phyloP scores from a whole-genome alignment of 257 asterid species.

The Capsicum pubescens region DNA sequence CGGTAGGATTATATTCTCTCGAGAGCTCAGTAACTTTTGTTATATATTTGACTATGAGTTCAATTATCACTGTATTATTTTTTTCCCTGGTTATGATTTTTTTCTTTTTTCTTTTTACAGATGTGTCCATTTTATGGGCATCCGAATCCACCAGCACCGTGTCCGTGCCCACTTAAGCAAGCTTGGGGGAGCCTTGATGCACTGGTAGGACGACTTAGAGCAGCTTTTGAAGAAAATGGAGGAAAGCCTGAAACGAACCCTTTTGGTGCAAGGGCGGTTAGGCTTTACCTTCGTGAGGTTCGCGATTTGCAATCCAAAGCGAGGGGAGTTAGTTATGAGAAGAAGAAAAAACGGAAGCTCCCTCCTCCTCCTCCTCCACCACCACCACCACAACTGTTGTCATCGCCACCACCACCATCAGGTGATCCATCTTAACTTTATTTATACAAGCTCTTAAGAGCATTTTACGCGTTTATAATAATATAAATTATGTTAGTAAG shows the following conservation, averaged over 20 bases:
- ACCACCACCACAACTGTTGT: neutral
- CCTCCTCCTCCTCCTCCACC: neutral
- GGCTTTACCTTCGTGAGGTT: constrained; percentile 42
- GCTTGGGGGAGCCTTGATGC: constrained; percentile 47
- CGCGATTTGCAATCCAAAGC: constrained; percentile 45
- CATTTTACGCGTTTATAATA: neutral
- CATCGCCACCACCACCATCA: neutral
- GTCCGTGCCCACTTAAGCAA: constrained; percentile 39
- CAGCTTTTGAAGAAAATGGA: constrained; percentile 40
- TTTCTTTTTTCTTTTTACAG: neutral
- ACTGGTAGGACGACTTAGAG: constrained; percentile 39
- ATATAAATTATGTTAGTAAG: too few species aligned
- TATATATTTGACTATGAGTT: neutral
- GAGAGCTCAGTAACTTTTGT: neutral
- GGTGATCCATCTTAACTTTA: neutral
- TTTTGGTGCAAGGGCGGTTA: constrained; percentile 41
- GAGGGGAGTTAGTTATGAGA: constrained; percentile 39
- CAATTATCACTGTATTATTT: neutral
- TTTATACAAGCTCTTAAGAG: neutral
- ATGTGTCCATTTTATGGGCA: constrained; percentile 40
- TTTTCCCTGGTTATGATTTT: too few species aligned
- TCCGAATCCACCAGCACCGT: constrained; percentile 42
- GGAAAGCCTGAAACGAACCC: constrained; percentile 41
- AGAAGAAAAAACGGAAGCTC: constrained; percentile 32
- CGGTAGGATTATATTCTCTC: neutral